Conservation (phyloP, 2,329 filamentous ascomycete genomes). For the Pyricularia pennisetigena region DNA sequence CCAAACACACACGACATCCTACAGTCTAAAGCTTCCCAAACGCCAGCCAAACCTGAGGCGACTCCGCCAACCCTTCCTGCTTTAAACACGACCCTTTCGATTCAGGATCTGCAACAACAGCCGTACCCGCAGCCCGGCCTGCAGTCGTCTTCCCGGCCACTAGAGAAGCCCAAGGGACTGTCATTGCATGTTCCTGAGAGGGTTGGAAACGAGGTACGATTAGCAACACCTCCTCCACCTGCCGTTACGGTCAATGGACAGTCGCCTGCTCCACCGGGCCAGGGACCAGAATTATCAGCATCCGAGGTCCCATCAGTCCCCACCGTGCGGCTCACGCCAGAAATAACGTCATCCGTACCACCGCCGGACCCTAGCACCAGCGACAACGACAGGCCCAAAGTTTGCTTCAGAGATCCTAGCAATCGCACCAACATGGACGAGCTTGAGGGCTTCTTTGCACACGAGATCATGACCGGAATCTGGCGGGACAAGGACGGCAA, state of each 20-base stretch:
- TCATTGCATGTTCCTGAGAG: slow-evolving; percentile 49
- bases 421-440: slow-evolving; percentile 46
- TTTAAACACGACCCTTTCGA: neutral
- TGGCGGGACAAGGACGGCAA: slow-evolving; percentile 42
- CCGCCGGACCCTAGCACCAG: neutral
- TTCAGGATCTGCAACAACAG: slow-evolving; percentile 7
- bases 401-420: slow-evolving; percentile 20
- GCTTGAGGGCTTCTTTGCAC: slow-evolving; percentile 45
- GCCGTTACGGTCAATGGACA: slow-evolving; percentile 21
- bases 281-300: neutral
- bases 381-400: slow-evolving; percentile 1
- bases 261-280: neutral
- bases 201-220: slow-evolving; percentile 19
- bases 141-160: neutral
- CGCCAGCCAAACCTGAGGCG: neutral
- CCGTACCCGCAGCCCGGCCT: slow-evolving; percentile 5
- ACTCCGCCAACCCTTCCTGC: neutral
- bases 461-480: slow-evolving; percentile 34
- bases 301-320: neutral
- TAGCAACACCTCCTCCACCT: slow-evolving; percentile 19
- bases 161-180: slow-evolving; percentile 33
- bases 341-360: neutral
- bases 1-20: neutral
- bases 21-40: neutral
- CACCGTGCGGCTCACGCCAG: neutral